A percentile compares a stretch with the other conserved stretches of the same genome.
phyloP scores from a whole-genome alignment of 2,329 filamentous ascomycete species.

The Trematosphaeria pertusa region DNA sequence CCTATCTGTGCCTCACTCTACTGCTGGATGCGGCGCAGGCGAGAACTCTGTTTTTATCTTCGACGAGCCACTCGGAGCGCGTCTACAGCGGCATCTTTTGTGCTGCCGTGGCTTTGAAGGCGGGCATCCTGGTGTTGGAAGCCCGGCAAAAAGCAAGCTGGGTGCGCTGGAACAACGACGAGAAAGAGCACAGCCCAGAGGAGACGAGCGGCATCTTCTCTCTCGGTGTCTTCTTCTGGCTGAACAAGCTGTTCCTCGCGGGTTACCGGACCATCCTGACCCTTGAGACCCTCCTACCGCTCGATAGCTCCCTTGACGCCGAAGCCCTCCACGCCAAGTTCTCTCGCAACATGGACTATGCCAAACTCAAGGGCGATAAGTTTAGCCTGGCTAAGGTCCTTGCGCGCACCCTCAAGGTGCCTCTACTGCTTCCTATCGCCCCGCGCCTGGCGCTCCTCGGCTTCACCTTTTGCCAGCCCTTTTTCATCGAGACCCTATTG shows the following conservation, averaged over 20 bases:
- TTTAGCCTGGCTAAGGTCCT: slow-evolving; percentile 30
- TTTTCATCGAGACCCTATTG: slow-evolving; percentile 31
- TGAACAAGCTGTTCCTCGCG: slow-evolving; percentile 40
- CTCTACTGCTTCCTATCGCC: slow-evolving; percentile 29
- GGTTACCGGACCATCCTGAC: slow-evolving; percentile 38
- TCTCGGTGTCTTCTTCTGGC: slow-evolving; percentile 46
- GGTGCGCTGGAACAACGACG: slow-evolving; percentile 29
- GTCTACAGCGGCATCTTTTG: slow-evolving; percentile 19
- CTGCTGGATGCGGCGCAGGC: slow-evolving; percentile 21
- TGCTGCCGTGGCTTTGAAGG: slow-evolving; percentile 23
- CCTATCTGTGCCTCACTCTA: slow-evolving; percentile 22
- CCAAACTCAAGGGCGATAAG: slow-evolving; percentile 18
- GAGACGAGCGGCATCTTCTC: slow-evolving; percentile 43
- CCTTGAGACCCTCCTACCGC: slow-evolving; percentile 37
- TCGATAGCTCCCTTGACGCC: slow-evolving; percentile 24
- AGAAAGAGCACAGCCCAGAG: slow-evolving; percentile 39
- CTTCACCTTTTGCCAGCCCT: slow-evolving; percentile 35
- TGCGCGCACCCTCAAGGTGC: slow-evolving; percentile 25
- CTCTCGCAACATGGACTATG: slow-evolving; percentile 13
- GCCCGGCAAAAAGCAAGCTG: slow-evolving; percentile 30
- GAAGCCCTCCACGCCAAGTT: slow-evolving; percentile 23
- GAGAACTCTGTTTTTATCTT: slow-evolving; percentile 21
- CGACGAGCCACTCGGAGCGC: slow-evolving; percentile 4
- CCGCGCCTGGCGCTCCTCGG: slow-evolving; percentile 31
- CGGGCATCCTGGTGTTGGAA: slow-evolving; percentile 28